Evolutionary conservation across 1,284 basidiomycete genomes (phyloP).

Genomic region (Cystobasidium slooffiae): DNA sequence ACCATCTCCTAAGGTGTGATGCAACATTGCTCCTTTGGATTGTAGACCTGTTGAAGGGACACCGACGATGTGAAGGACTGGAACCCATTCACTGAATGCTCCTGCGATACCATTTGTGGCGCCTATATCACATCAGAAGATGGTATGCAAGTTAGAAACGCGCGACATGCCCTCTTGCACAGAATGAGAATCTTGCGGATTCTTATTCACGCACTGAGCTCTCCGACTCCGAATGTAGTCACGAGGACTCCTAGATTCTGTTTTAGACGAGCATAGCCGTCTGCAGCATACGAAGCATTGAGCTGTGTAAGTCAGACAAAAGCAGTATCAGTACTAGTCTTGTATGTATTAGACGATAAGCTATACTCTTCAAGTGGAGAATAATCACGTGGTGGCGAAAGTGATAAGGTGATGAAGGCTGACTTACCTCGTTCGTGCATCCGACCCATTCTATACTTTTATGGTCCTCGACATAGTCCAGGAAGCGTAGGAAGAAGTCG

Average conservation of each 20-base stretch:
- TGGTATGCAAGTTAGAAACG: not conserved
- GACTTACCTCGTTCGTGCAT: slow-evolving; percentile 62
- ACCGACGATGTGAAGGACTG: slow-evolving; percentile 89
- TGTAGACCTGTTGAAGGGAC: slow-evolving; percentile 65
- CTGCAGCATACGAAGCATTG: slow-evolving; percentile 65
- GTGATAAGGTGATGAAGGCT: not conserved
- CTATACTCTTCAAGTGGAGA: not conserved
- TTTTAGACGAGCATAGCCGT: slow-evolving; percentile 91
- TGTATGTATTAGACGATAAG: not conserved
- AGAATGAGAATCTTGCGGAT: not conserved
- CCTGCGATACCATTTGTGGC: slow-evolving; percentile 61
- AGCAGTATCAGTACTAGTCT: slow-evolving; percentile 38
- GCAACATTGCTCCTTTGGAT: slow-evolving; percentile 50
- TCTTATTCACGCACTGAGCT: slow-evolving; percentile 66
- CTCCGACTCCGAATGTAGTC: slow-evolving; percentile 87
- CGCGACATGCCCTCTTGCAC: not conserved
- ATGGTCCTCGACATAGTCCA: slow-evolving; percentile 62
- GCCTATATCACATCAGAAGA: not conserved
- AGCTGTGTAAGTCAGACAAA: slow-evolving; percentile 51
- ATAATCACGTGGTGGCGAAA: too few relatives aligned
- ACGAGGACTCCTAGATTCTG: slow-evolving; percentile 56
- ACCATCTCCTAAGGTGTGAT: slow-evolving; percentile 75
- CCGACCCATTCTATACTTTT: slow-evolving; percentile 80
- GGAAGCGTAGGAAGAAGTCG: slow-evolving; percentile 80
- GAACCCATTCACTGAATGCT: slow-evolving; percentile 75